These are phyloP conservation scores for Sporobolomyces phaffii DNA, from an alignment of 768 basidiomycete genomes.

Conservation along the genomic window DNA sequence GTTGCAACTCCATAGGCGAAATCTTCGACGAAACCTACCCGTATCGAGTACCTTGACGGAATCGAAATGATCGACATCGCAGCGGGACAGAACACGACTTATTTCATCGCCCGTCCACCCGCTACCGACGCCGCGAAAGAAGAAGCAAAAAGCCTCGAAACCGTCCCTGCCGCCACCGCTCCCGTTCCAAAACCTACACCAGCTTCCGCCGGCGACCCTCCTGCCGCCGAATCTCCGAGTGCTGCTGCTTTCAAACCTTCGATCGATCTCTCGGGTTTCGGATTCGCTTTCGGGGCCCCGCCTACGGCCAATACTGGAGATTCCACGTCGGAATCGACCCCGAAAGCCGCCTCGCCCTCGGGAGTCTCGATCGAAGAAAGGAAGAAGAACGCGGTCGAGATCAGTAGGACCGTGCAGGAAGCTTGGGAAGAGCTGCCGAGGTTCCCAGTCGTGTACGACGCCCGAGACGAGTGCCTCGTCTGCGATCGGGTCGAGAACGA, in stretches of 20 bases:
- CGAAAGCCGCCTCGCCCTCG: neutral
- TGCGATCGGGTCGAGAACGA: conserved; percentile 53
- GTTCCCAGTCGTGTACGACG: conserved; percentile 66
- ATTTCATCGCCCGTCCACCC: conserved; percentile 67
- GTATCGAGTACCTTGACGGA: conserved; percentile 63
- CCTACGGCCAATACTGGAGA: neutral
- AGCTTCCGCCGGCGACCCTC: neutral
- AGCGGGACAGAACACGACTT: conserved; percentile 76
- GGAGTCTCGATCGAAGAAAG: neutral
- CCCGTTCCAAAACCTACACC: neutral
- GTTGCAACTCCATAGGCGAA: no score
- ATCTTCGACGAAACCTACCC: conserved; percentile 43
- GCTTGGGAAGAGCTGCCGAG: conserved; percentile 71
- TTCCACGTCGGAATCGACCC: neutral
- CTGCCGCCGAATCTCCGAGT: neutral
- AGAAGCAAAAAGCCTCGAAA: conserved; percentile 3
- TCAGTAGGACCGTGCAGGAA: conserved; percentile 49
- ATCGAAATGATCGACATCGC: conserved; percentile 70
- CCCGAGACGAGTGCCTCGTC: conserved; percentile 63
- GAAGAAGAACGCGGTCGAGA: neutral
- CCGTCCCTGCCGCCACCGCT: neutral
- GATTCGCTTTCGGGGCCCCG: conserved; percentile 21
- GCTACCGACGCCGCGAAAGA: conserved; percentile 21
- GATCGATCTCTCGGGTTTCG: conserved; percentile 34
- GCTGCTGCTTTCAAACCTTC: conserved; percentile 6